Evolutionary conservation across 495 filamentous ascomycete species (phyloP).

Genomic region (Viridothelium virens): DNA sequence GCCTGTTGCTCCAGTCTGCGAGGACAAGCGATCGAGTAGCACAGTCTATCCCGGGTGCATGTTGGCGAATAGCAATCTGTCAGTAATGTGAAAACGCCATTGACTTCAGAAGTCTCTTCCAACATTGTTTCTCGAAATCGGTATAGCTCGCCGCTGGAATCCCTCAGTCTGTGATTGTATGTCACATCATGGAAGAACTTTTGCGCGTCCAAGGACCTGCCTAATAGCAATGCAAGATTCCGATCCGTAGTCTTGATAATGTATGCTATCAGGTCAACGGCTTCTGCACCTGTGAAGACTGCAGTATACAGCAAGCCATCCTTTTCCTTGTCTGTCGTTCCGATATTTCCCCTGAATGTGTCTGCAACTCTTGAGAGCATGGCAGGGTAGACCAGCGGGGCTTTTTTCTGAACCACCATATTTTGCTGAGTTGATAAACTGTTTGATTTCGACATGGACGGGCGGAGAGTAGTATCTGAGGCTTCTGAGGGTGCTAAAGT

Average conservation of each 20-base stretch:
- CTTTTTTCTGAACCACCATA: constrained; percentile 47
- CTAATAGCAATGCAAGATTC: constrained; percentile 88
- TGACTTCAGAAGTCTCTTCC: constrained; percentile 82
- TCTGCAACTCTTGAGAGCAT: constrained; percentile 84
- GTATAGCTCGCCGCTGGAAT: constrained; percentile 85
- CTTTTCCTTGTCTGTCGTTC: constrained; percentile 79
- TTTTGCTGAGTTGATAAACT: constrained; percentile 33
- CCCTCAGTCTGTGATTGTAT: constrained; percentile 90
- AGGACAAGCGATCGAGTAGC: constrained; percentile 98
- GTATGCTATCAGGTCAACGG: constrained; percentile 85
- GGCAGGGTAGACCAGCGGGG: constrained; percentile 86
- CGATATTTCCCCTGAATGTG: constrained; percentile 77
- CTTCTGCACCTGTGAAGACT: constrained; percentile 88
- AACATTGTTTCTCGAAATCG: constrained; percentile 90
- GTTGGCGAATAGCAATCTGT: constrained; percentile 98
- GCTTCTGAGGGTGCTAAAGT: constrained; percentile 40
- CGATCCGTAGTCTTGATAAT: constrained; percentile 96
- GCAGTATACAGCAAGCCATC: constrained; percentile 96
- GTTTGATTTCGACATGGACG: constrained; percentile 37
- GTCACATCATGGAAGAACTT: constrained; percentile 99
- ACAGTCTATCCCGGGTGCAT: constrained; percentile 86
- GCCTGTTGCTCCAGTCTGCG: constrained; percentile 91
- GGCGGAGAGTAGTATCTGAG: constrained; percentile 4
- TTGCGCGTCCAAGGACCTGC: constrained; percentile 89
- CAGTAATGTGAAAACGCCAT: constrained; percentile 91